Base-by-base conservation (phyloP, 495 filamentous ascomycete genomes). In the Oleoguttula mirabilis region DNA sequence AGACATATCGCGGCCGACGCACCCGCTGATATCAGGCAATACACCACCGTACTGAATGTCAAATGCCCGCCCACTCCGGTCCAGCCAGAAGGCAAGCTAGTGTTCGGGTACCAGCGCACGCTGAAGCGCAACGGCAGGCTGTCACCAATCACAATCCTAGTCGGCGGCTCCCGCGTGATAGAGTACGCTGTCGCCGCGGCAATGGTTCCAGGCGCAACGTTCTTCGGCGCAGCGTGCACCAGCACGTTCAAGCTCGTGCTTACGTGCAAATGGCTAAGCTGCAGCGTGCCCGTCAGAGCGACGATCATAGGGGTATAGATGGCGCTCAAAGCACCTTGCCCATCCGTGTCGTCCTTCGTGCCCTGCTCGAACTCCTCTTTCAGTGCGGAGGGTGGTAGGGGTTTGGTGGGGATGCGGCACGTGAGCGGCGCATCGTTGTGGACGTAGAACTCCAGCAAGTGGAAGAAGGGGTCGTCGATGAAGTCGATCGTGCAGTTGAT, bases 401-500 rank as follows among this genome's bases (percentile, higher is more conserved):
- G 88, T 4, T 75, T 76, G 8, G 84, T 77, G 30, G 88, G 88
- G 2, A 96, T 73, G 45, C 90, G 88, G 64, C 90, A 98, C 35
- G 85, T 79, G 33, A 98, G 72, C 21, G 90, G 90, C 10, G 83
- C 85, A 60, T 98, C 90, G 66, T 80, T 85, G 69, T 96, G 90
- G 54, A 96, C 79, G 73, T 95, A 96, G 73, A 94, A 95, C 65
- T 98, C 90, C 60, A 95, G 76, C 32, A 96, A 79, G 65, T 98
- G 90, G 73, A 90, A 98, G 69, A 94, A 79, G 15, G 79, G 74
- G 63, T 98, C 90, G 55, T 76, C 67, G 55, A 95, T 73, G 55
- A 82, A 71, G 55, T 77, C 65, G 60, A 96, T 82, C 36, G 90
- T 98, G 69, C 90, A 98, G 65, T 86, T 93, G 51, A 93, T 66